Base-by-base conservation (phyloP, 352 stramenopile genomes). In the Pythium plurisporium region DNA sequence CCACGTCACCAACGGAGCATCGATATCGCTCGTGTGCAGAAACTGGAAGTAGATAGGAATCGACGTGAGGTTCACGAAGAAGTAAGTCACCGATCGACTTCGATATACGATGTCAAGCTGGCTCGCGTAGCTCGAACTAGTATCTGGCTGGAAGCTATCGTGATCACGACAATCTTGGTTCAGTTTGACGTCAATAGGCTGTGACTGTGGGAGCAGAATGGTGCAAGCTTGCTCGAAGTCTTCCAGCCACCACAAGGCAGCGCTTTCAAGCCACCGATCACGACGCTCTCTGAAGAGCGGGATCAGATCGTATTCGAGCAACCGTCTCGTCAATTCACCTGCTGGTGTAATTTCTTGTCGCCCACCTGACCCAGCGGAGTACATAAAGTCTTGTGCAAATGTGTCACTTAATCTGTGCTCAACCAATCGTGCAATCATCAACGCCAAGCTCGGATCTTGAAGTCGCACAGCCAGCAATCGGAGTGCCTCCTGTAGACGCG, bases 401-500 rank as follows among this genome's bases (percentile, higher is more conserved):
- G 63, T 69, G 31, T 77, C 69, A 30, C 70, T 79, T 37, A 47
- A 64, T 40, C 72, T 67, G 58, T 87, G 89, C 64, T 97, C 91
- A 12, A 97, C 75, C 17, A 98, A 72, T 14, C 92, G 76, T 22
- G 87, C 73, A 34, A 98, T 75, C 17, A 98, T 65, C 29, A 98
- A 83, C 26, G 94, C 92, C 27, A 98, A 70, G 52, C 89, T 88
- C 25, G 77, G 62, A 67, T 98, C 94, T 56, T 85, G 48, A 49
- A 97, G 74, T 38, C 96, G 89, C 23, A 86, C 76, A 3, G 81
- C 74, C 38, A 98, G 86, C 26, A 97, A 78, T 38, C 96, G 89
- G 51, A 98, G 62, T 4, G 94, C 86, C 49, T 96, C 91, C 74
- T 98, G 93, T 25, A 97, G 72, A 14, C 93, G 87, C 19, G 93